Conservation (phyloP, 805 yeast genomes). For the Myxozyma neotropica region DNA sequence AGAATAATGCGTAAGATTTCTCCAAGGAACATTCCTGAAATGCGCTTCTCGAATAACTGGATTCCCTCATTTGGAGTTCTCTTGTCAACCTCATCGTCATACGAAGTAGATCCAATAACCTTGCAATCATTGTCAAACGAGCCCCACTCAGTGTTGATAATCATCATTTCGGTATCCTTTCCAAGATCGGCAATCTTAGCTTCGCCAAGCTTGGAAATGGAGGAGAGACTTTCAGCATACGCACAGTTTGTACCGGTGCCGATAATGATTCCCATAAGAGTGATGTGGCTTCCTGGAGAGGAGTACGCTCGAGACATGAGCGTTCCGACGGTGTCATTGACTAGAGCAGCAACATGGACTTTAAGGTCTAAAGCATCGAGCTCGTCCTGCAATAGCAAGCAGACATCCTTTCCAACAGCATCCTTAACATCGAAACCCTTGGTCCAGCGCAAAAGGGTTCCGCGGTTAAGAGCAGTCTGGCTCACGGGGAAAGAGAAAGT, state of each 20-base stretch:
- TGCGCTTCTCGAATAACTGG: constrained; percentile 63
- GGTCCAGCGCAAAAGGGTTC: constrained; percentile 91
- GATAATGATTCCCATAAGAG: constrained; percentile 86
- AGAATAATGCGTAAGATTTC: constrained; percentile 78
- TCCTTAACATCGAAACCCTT: constrained; percentile 90
- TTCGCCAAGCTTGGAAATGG: constrained; percentile 72
- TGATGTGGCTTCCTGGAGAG: constrained; percentile 58
- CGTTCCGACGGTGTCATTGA: constrained; percentile 96
- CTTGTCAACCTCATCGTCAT: constrained; percentile 71
- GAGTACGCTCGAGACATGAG: constrained; percentile 84
- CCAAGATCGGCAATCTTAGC: constrained; percentile 36
- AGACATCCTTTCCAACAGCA: constrained; percentile 83
- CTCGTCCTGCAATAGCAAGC: constrained; percentile 67
- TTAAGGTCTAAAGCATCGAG: constrained; percentile 62
- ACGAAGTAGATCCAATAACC: constrained; percentile 74
- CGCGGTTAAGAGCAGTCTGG: constrained; percentile 77
- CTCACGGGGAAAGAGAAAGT: constrained; percentile 93
- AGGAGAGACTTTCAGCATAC: constrained; percentile 73
- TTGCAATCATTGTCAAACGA: constrained; percentile 85
- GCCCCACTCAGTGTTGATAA: constrained; percentile 84
- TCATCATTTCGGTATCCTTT: constrained; percentile 16
- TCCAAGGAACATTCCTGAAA: constrained; percentile 52
- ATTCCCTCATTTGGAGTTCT: constrained; percentile 78
- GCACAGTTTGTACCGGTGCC: constrained; percentile 99
- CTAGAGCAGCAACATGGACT: constrained; percentile 74